Evolutionary conservation across 2,329 filamentous ascomycete genomes (phyloP).

Genomic region (Rugonectria rugulosa): DNA sequence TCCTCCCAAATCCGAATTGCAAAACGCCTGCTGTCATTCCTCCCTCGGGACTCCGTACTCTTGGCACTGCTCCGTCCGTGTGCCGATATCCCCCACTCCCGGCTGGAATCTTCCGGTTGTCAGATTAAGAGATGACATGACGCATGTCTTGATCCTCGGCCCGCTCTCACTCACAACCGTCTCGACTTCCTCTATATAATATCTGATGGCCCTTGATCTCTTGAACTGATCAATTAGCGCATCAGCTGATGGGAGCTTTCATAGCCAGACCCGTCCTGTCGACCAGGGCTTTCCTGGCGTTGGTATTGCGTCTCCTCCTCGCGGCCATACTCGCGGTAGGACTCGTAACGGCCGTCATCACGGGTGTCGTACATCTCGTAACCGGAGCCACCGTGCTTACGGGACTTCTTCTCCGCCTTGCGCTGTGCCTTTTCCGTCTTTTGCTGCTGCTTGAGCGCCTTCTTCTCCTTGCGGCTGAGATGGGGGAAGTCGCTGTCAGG

Average conservation of each 20-base stretch:
- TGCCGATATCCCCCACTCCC: not conserved
- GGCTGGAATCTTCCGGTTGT: conserved; percentile 8
- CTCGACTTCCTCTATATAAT: not conserved
- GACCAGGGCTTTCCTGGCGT: not conserved
- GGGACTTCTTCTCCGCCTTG: conserved; percentile 34
- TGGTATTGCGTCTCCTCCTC: not conserved
- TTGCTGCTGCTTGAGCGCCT: conserved; percentile 48
- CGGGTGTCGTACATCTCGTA: conserved; percentile 27
- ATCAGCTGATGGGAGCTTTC: conserved; percentile 12
- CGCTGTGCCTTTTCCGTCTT: conserved; percentile 39
- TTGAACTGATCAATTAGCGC: not conserved
- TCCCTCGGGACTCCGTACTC: too few relatives aligned
- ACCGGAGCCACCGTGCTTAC: conserved; percentile 18
- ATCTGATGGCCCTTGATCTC: not conserved
- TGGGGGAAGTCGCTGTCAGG: conserved; percentile 54
- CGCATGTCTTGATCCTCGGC: not conserved
- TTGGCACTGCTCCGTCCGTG: too few relatives aligned
- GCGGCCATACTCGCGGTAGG: not conserved
- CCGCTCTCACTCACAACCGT: not conserved
- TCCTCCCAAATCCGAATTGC: too few relatives aligned
- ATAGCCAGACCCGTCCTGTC: conserved; percentile 1
- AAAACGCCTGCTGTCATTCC: too few relatives aligned
- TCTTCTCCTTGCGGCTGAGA: conserved; percentile 52
- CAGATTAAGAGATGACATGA: not conserved
- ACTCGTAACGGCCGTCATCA: conserved; percentile 7